phyloP scores from a whole-genome alignment of 176 grass and related monocot species.

The Puccinellia tenuiflora region DNA sequence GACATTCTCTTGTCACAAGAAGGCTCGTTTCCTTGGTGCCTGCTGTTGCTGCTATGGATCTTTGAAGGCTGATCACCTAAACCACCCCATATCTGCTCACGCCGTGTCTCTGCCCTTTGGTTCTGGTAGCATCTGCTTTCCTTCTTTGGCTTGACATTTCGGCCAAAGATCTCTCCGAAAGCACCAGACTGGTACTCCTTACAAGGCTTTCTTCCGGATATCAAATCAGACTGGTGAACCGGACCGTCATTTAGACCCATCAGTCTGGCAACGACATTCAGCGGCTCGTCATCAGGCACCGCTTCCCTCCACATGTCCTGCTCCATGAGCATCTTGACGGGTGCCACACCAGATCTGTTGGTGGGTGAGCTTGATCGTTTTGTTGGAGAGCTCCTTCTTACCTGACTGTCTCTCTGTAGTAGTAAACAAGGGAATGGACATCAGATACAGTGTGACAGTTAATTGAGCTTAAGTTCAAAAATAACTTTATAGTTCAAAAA shows the following conservation, averaged over 20 bases:
- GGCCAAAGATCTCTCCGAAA: conserved; percentile 14
- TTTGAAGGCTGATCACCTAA: conserved; percentile 28
- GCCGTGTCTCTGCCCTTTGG: background rate
- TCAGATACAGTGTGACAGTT: no score
- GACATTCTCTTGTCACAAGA: conserved; percentile 76
- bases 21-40: conserved; percentile 35
- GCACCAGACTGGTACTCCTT: conserved; percentile 28
- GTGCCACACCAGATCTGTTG: conserved; percentile 49
- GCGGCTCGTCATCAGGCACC: conserved; percentile 41
- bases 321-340: conserved; percentile 85
- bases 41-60: conserved; percentile 26
- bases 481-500: background rate
- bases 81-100: conserved; percentile 23
- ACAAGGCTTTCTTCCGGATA: background rate
- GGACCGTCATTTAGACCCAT: conserved; percentile 79
- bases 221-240: conserved; percentile 25
- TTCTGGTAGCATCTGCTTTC: conserved; percentile 34
- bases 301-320: conserved; percentile 86
- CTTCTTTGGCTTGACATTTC: conserved; percentile 38
- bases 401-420: conserved; percentile 39
- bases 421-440: background rate
- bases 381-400: conserved; percentile 34
- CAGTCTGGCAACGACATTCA: conserved; percentile 78
- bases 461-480: no score
- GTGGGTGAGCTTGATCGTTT: conserved; percentile 40